Base-by-base conservation (phyloP, 179 eudicot genomes). In the Amaranthus tricolor region DNA sequence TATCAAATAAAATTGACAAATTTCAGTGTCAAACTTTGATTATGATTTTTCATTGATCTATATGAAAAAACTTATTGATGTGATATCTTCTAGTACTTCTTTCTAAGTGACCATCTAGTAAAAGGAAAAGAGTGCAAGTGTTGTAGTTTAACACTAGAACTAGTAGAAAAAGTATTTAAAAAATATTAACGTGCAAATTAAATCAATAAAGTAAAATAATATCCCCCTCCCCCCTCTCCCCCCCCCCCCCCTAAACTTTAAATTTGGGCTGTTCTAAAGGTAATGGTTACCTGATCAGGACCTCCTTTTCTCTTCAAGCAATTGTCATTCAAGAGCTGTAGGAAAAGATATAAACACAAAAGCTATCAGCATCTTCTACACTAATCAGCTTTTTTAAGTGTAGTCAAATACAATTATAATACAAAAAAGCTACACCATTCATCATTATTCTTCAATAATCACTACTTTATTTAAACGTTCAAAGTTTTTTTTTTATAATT, bases 251-350 rank as follows among this genome's bases (percentile, higher is more conserved):
- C n/a, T n/a, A n/a, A n/a, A n/a, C 40, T 31, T 31, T 31, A 31
- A 31, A 31, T 31, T 31, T 17, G 31, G 14, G 68, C 15, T 11
- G 12, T 52, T 9, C 11, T 12, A 67, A 57, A 57, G 72, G 79
- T 5, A 19, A 61, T 62, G 4, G n/a, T 13, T 86, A 89, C 97
- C 94, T 91, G 86, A 56, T 85, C 86, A 62, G 86, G 80, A 71
- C 83, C 77, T 66, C 84, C 91, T 80, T 87, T 88, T 82, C 85
- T 88, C 86, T 91, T 91, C 77, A 86, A 73, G 84, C 85, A 78
- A 66, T 78, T 82, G 74, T 87, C 90, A 85, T 90, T 86, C 81
- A 87, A 80, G 61, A 90, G 86, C 97, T 91, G 78, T 79, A 66
- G 48, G 59, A 74, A 62, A 75, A 66, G 63, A 54, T 52, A 77